Percentiles rank a stretch among this genome's conserved stretches.
These are phyloP conservation scores for Flagelloscypha sp. DNA, from an alignment of 768 basidiomycete genomes.

Conservation along the genomic window DNA sequence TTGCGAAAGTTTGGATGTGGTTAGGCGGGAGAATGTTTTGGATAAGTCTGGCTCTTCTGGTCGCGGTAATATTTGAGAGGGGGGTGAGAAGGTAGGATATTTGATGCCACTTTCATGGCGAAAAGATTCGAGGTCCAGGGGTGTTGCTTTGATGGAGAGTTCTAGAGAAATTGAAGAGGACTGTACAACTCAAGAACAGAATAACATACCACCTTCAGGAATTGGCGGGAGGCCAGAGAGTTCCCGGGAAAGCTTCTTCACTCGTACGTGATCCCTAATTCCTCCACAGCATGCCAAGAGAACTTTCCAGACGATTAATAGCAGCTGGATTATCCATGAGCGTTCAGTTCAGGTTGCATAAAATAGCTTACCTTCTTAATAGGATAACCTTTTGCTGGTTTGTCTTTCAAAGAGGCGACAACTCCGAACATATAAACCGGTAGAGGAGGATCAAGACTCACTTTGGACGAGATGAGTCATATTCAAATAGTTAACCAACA, in stretches of 20 bases:
- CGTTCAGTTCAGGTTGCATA: slow-evolving; percentile 5
- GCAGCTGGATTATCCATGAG: slow-evolving; percentile 49
- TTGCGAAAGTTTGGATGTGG: slow-evolving; percentile 68
- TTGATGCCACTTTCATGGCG: slow-evolving; percentile 88
- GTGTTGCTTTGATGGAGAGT: slow-evolving; percentile 71
- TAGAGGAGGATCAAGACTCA: slow-evolving; percentile 91
- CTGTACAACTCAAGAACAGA: not conserved
- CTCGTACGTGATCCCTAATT: slow-evolving; percentile 74
- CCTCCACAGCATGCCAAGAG: slow-evolving; percentile 90
- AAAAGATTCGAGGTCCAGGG: slow-evolving; percentile 84
- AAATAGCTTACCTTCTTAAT: slow-evolving; percentile 74
- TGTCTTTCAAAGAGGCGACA: slow-evolving; percentile 85
- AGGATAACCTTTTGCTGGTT: slow-evolving; percentile 91
- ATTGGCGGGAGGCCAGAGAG: slow-evolving; percentile 62
- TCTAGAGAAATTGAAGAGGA: not conserved
- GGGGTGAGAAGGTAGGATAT: slow-evolving; percentile 87
- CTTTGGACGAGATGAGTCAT: slow-evolving; percentile 30
- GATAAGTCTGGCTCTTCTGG: slow-evolving; percentile 16
- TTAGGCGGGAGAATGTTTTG: slow-evolving; percentile 24
- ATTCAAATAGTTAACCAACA: slow-evolving; percentile 2
- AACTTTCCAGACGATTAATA: slow-evolving; percentile 92
- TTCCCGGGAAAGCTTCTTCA: slow-evolving; percentile 80
- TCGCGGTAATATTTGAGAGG: slow-evolving; percentile 32
- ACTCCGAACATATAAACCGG: slow-evolving; percentile 89
- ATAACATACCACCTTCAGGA: slow-evolving; percentile 32